Base-by-base conservation (phyloP, 2,329 filamentous ascomycete species). In the Periglandula ipomoeae region DNA sequence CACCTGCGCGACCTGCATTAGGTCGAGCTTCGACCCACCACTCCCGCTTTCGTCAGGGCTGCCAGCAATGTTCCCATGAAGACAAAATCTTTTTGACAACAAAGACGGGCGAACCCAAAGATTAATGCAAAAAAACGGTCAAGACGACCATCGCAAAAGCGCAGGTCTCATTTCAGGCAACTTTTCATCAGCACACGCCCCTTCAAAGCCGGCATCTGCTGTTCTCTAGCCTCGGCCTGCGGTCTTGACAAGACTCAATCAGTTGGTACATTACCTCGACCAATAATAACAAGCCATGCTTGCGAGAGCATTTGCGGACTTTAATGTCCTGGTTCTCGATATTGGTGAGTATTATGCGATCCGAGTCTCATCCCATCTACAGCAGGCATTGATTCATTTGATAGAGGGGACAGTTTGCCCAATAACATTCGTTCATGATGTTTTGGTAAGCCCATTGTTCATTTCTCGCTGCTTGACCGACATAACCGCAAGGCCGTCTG, bases 391-490 rank as follows among this genome's bases (percentile, higher is more conserved):
- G 42, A 53, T 50, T 30, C 49, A 11, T 32, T 40, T 39, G 50
- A 44, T 51, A 90, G 86, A 90, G 75, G 86, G 87, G 54, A 90
- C 87, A 44, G 82, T 90, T 54, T 89, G 85, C 65, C 84, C 85
- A 58, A 89, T 90, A 64, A 87, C 84, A 58, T 90, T 90, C 67
- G 87, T 90, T 67, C 87, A 87, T 70, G 84, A 89, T 65, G 80
- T 87, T 55, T 72, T 90, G 70, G 87, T 90, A 80, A 78, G 85
- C 70, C 51, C 49, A 53, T 43, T 35, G 45, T 35, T 41, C 27
- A n/a, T 15, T 32, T 4, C 13, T 15, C 15, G 8, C 20, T n/a
- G 11, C 6, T 5, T 8, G 7, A 32, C 26, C 24, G 15, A 32
- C 27, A 32, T 32, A 15, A 32, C 15, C 30, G 15, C 6, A 32